Conservation (phyloP, 2,329 filamentous ascomycete genomes). For the Trichoderma afroharzianum region DNA sequence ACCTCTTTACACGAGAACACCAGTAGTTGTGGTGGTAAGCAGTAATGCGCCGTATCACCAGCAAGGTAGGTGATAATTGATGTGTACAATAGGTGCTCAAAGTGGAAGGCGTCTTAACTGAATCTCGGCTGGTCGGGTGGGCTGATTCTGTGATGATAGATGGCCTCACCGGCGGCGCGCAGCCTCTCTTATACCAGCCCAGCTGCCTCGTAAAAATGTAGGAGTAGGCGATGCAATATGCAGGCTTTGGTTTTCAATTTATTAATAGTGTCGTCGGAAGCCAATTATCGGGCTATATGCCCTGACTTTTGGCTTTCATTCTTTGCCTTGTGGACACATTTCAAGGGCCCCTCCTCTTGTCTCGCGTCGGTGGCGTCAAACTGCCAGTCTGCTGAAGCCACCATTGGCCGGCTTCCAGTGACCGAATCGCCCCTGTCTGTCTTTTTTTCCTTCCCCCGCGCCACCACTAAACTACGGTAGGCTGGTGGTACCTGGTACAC, state of each 20-base stretch:
- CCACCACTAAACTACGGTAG: constrained; percentile 1
- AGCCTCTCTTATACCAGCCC: not conserved
- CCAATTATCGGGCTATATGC: not conserved
- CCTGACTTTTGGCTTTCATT: not conserved
- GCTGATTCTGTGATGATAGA: constrained; percentile 11
- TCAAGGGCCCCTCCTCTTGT: not conserved
- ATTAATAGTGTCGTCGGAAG: not conserved
- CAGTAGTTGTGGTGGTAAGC: not conserved
- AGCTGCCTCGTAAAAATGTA: not conserved
- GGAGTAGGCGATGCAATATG: not conserved
- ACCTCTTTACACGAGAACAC: not conserved
- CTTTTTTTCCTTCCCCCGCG: not conserved
- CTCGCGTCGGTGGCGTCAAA: not conserved
- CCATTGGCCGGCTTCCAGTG: not conserved
- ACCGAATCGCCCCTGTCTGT: not conserved
- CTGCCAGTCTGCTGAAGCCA: not conserved
- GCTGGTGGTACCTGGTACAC: constrained; percentile 4
- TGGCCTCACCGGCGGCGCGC: constrained; percentile 3
- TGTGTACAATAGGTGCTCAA: not conserved
- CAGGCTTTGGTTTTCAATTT: not conserved
- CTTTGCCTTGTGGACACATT: not conserved
- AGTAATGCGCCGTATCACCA: not conserved
- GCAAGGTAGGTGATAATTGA: not conserved
- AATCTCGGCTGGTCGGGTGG: constrained; percentile 3
- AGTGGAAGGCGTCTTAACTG: constrained; percentile 6